A percentile compares a stretch with the other conserved stretches of the same genome.
These are phyloP conservation scores for Neurospora sp. DNA, from an alignment of 2,329 filamentous ascomycete genomes.

Conservation along the genomic window DNA sequence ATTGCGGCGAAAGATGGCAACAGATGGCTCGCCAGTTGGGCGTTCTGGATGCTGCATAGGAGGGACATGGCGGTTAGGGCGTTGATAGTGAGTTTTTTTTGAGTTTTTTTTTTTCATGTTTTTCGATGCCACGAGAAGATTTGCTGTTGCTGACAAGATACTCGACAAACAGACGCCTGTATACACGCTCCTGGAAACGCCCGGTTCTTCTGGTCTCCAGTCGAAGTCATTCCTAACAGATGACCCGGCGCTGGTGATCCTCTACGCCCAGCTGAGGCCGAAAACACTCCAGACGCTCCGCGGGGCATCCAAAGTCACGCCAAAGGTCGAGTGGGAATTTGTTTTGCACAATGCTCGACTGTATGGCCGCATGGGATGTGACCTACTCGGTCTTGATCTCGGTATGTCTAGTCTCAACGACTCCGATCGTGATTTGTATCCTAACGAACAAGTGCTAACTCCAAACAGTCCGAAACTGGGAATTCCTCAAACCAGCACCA, in stretches of 20 bases:
- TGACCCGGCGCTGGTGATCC: slow-evolving; percentile 76
- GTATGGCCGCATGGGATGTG: slow-evolving; percentile 88
- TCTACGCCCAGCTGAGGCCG: slow-evolving; percentile 79
- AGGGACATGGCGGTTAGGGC: slow-evolving; percentile 76
- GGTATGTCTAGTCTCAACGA: slow-evolving; percentile 38
- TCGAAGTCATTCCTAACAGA: slow-evolving; percentile 78
- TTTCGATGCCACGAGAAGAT: not conserved
- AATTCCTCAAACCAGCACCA: slow-evolving; percentile 52
- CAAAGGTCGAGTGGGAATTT: slow-evolving; percentile 77
- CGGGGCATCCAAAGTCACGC: slow-evolving; percentile 72
- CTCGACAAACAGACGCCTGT: slow-evolving; percentile 58
- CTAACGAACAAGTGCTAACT: slow-evolving; percentile 9
- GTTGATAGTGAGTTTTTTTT: slow-evolving; percentile 53
- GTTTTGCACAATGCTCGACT: slow-evolving; percentile 75
- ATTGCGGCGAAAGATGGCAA: slow-evolving; percentile 74
- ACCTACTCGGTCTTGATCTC: slow-evolving; percentile 76
- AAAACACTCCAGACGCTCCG: slow-evolving; percentile 73
- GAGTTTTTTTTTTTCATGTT: not conserved
- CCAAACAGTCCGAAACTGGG: slow-evolving; percentile 61
- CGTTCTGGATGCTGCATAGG: slow-evolving; percentile 80
- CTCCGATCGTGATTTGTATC: not conserved
- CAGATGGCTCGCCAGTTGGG: slow-evolving; percentile 91
- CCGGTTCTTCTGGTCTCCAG: slow-evolving; percentile 57
- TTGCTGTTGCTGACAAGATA: slow-evolving; percentile 1
- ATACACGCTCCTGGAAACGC: slow-evolving; percentile 60